Percentiles rank a stretch among this genome's conserved stretches.
These are phyloP conservation scores for Diaporthe ampelina DNA, from an alignment of 2,329 filamentous ascomycete genomes.

Conservation along the genomic window DNA sequence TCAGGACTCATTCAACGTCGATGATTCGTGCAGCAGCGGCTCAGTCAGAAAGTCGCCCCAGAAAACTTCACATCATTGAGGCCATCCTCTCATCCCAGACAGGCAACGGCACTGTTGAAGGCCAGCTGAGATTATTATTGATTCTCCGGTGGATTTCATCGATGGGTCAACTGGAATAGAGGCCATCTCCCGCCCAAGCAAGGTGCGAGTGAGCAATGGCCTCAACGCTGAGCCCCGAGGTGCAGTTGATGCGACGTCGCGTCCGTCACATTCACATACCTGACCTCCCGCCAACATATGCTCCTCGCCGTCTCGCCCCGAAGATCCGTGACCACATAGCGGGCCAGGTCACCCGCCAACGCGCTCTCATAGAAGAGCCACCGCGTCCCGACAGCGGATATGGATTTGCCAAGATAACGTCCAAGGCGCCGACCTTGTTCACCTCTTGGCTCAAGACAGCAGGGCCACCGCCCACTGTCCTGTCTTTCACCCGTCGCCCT, in stretches of 20 bases:
- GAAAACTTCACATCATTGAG: background rate
- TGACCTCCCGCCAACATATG: constrained; percentile 38
- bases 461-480: constrained; percentile 38
- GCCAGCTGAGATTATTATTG: too few species aligned
- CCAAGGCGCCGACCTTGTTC: background rate
- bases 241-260: constrained; percentile 30
- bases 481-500: constrained; percentile 39
- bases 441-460: constrained; percentile 31
- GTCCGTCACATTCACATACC: constrained; percentile 40
- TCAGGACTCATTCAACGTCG: background rate
- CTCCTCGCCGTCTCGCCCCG: constrained; percentile 12
- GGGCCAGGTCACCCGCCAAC: constrained; percentile 30
- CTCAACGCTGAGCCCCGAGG: constrained; percentile 29
- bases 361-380: background rate
- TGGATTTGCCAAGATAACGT: background rate
- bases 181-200: background rate
- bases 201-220: constrained; percentile 27
- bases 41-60: background rate
- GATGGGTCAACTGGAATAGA: background rate
- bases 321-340: constrained; percentile 31
- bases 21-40: constrained; percentile 8
- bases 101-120: too few species aligned
- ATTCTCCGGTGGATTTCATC: too few species aligned
- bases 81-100: background rate
- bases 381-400: background rate